A percentile compares a stretch with the other conserved stretches of the same genome.
phyloP scores from a whole-genome alignment of 305 asterid species.

The Fraxinus latifolia region DNA sequence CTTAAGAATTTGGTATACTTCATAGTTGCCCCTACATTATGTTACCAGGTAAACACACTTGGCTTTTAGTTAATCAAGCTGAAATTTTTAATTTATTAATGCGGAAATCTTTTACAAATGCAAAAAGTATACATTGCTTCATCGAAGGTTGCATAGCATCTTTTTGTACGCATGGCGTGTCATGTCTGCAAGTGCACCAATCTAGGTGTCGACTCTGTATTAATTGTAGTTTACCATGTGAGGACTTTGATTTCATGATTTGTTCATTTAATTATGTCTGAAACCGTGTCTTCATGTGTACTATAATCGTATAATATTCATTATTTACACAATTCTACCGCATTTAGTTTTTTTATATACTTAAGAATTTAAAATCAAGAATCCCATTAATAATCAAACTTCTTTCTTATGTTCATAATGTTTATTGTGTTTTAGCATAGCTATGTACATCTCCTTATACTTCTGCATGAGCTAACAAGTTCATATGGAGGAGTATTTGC shows the following conservation, averaged over 20 bases:
- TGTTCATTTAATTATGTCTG: constrained; percentile 17
- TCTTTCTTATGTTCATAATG: background rate
- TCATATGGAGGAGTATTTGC: background rate
- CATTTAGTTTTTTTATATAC: constrained; percentile 10
- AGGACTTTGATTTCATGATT: constrained; percentile 1
- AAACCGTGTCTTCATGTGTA: constrained; percentile 1
- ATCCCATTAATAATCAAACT: constrained; percentile 2
- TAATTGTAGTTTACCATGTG: background rate
- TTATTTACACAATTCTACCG: background rate
- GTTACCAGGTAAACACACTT: constrained; percentile 74
- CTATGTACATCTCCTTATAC: background rate
- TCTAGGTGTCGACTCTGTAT: constrained; percentile 11
- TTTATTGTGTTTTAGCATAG: background rate
- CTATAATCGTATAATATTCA: constrained; percentile 5
- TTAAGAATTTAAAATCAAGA: background rate
- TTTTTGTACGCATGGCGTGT: background rate
- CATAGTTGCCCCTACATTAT: constrained; percentile 92
- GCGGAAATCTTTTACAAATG: constrained; percentile 8
- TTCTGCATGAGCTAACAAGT: constrained; percentile 6
- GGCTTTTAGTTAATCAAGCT: constrained; percentile 6
- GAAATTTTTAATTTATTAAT: constrained; percentile 16
- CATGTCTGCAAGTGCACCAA: constrained; percentile 10
- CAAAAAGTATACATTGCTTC: constrained; percentile 7
- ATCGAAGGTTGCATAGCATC: constrained; percentile 9
- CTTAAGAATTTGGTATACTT: constrained; percentile 81